phyloP scores from a whole-genome alignment of 2,329 filamentous ascomycete species.

The Aureobasidium sp. region DNA sequence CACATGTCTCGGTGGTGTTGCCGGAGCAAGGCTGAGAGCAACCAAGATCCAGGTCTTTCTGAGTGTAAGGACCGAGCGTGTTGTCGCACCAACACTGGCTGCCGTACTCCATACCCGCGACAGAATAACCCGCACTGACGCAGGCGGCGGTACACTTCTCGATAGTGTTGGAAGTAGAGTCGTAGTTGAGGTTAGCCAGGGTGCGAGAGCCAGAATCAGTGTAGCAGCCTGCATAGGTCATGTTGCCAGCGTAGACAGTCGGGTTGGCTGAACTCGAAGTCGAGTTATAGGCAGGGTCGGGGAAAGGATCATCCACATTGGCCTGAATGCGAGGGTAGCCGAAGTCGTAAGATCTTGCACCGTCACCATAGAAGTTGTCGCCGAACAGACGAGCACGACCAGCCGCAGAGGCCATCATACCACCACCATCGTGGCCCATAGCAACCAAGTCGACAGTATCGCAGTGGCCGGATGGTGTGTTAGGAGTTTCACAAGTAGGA shows the following conservation, averaged over 20 bases:
- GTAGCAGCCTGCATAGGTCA: constrained; percentile 33
- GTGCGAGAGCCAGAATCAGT: constrained; percentile 22
- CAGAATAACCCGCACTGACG: constrained; percentile 23
- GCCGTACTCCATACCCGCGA: constrained; percentile 29
- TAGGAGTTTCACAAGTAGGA: constrained; percentile 20
- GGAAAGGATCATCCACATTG: constrained; percentile 27
- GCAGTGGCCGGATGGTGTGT: constrained; percentile 22
- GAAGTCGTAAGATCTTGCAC: constrained; percentile 28
- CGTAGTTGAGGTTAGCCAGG: constrained; percentile 22
- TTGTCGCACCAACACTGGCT: constrained; percentile 30
- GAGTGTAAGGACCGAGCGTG: constrained; percentile 20
- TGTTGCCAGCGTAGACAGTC: constrained; percentile 27
- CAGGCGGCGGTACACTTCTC: constrained; percentile 27
- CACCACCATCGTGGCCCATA: constrained; percentile 28
- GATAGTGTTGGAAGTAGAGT: constrained; percentile 25
- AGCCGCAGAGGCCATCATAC: constrained; percentile 29
- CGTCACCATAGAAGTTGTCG: constrained; percentile 31
- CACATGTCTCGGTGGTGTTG: constrained; percentile 26
- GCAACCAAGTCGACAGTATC: constrained; percentile 30
- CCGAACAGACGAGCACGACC: constrained; percentile 30
- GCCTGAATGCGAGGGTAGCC: constrained; percentile 28
- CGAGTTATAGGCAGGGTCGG: constrained; percentile 25
- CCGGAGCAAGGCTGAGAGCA: constrained; percentile 26
- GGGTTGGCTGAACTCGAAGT: constrained; percentile 8
- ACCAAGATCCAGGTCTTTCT: constrained; percentile 24